Evolutionary conservation across 1,284 basidiomycete species (phyloP), one percentile per base, ranked within the genome.

Genomic region (Ceratobasidium sp.): DNA sequence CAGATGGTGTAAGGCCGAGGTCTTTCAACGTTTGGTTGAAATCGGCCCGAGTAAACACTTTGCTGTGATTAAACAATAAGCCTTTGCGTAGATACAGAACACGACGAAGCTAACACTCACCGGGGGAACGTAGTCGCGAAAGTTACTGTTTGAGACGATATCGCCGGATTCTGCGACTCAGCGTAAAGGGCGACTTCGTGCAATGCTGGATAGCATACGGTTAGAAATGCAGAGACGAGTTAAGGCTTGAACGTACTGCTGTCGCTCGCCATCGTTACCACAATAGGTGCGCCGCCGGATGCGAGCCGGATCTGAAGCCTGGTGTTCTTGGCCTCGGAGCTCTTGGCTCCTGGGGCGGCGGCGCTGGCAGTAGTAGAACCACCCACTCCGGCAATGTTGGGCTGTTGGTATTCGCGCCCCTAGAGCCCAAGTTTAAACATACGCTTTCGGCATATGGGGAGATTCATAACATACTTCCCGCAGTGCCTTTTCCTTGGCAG

Each of bases 151-250:
- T 94, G 89, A 7, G 90, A 91, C 75, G 89, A 86, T 48, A 92
- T 86, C 2, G 81, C 79, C 33, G 91, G 79, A 48, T 85, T 86
- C 80, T 96, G 92, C 0, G 84, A 86, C 9, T 91, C 92, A 40
- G 96, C 81, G 79, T 85, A 95, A 79, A 95, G 92, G n/a, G 92
- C 93, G 0, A 96, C 92, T 76, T 92, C 90, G 6, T 86, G 84
- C 59, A 97, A 82, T 2, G 91, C 92, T 94, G 75, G 33, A 56
- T 9, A 33, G 46, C 56, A 38, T 40, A 28, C 61, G 40, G 16
- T 30, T 4, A 38, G 9, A 18, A 33, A 23, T 42, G 12, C 21
- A 53, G 14, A 49, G 28, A 33, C 36, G 23, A 14, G 18, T 59
- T 48, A 28, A 21, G 36, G 3, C 21, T 59, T 11, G 51, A 12